phyloP scores from a whole-genome alignment of 345 rosid species.

The Moringa oleifera region DNA sequence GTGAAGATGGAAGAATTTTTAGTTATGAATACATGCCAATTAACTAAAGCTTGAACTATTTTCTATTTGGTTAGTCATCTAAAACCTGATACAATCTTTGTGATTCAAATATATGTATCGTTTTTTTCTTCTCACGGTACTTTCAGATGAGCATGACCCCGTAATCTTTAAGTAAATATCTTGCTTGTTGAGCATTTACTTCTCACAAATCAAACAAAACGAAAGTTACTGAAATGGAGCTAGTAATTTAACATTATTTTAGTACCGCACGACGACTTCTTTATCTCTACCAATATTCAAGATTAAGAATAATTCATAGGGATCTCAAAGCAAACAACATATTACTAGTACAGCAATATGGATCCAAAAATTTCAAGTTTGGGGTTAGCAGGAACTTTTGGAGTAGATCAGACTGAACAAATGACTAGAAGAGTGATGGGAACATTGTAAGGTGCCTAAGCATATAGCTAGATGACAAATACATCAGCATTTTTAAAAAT shows the following conservation, averaged over 20 bases:
- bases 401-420: constrained; percentile 21
- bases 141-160: too few relatives aligned
- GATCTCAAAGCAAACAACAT: constrained; percentile 29
- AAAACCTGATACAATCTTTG: neutral
- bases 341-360: constrained; percentile 21
- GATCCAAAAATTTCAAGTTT: constrained; percentile 28
- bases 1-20: constrained; percentile 29
- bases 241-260: neutral
- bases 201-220: neutral
- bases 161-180: too few relatives aligned
- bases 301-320: constrained; percentile 22
- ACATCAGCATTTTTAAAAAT: neutral
- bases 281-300: constrained; percentile 27
- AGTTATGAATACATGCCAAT: constrained; percentile 34
- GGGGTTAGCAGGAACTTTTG: constrained; percentile 20
- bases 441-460: constrained; percentile 18
- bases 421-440: constrained; percentile 25
- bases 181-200: neutral
- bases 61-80: constrained; percentile 24
- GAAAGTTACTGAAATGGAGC: neutral
- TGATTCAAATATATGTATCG: too few relatives aligned
- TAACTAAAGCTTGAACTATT: constrained; percentile 28
- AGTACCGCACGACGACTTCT: constrained; percentile 11
- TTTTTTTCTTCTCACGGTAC: too few relatives aligned
- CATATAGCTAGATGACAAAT: neutral